Conservation (phyloP, 2,329 filamentous ascomycete species). For the Diplodia sapinea region DNA sequence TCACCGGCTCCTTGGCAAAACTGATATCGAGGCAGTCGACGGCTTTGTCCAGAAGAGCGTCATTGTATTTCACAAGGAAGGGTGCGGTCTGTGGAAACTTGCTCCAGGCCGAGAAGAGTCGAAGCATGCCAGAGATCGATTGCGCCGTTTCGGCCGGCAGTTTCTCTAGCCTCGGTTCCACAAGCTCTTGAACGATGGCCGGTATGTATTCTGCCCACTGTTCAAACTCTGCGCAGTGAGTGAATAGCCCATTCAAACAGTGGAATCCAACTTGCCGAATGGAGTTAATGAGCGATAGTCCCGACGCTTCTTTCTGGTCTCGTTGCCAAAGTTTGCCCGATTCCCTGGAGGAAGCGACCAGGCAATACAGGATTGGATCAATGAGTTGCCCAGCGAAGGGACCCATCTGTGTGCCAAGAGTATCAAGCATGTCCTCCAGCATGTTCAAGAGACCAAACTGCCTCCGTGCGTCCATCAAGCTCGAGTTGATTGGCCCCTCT, state of each 20-base stretch:
- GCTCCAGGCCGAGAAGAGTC: slow-evolving; percentile 82
- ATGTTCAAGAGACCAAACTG: slow-evolving; percentile 93
- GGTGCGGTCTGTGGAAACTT: slow-evolving; percentile 68
- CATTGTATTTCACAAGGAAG: slow-evolving; percentile 70
- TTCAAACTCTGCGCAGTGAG: slow-evolving; percentile 70
- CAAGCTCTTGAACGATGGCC: slow-evolving; percentile 73
- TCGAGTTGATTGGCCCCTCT: slow-evolving; percentile 61
- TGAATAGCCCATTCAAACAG: slow-evolving; percentile 79
- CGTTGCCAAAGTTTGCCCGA: slow-evolving; percentile 46
- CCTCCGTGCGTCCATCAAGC: slow-evolving; percentile 72
- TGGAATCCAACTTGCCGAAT: slow-evolving; percentile 78
- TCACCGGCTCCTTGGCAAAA: slow-evolving; percentile 85
- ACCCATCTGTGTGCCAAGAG: slow-evolving; percentile 75
- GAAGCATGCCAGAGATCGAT: slow-evolving; percentile 81
- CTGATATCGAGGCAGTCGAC: slow-evolving; percentile 73
- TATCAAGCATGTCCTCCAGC: slow-evolving; percentile 83
- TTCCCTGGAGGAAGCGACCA: slow-evolving; percentile 67
- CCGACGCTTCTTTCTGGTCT: slow-evolving; percentile 36
- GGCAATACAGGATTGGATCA: slow-evolving; percentile 80
- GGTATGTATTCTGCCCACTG: slow-evolving; percentile 73
- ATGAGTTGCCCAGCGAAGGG: slow-evolving; percentile 72
- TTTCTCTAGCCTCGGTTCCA: slow-evolving; percentile 77
- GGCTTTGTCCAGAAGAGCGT: slow-evolving; percentile 68
- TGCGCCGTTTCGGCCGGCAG: slow-evolving; percentile 87
- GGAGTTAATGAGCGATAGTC: slow-evolving; percentile 58